Evolutionary conservation across 2,329 filamentous ascomycete genomes (phyloP).

Genomic region (Aureobasidium pullulans): DNA sequence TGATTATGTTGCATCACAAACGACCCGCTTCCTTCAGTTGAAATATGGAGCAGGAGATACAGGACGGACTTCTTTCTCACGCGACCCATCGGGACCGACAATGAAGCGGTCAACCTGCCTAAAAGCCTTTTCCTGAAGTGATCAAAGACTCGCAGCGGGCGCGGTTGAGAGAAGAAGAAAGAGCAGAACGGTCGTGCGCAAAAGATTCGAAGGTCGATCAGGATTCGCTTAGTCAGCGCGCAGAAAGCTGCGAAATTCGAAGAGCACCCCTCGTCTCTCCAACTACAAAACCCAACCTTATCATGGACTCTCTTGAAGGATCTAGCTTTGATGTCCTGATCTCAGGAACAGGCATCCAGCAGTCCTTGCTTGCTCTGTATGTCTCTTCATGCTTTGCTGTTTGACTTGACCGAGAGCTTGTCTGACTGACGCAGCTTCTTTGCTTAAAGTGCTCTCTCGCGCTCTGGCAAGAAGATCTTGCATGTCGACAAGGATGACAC

Average conservation of each 20-base stretch:
- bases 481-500: constrained; percentile 83
- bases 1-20: constrained; percentile 39
- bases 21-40: constrained; percentile 43
- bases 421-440: constrained; percentile 64
- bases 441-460: constrained; percentile 72
- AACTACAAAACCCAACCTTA: not conserved
- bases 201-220: not conserved
- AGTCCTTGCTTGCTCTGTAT: constrained; percentile 49
- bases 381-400: constrained; percentile 21
- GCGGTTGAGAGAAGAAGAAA: constrained; percentile 21
- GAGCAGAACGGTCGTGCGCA: not conserved
- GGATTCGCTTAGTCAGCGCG: constrained; percentile 9
- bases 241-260: not conserved
- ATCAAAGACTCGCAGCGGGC: constrained; percentile 28
- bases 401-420: constrained; percentile 30
- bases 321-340: constrained; percentile 48
- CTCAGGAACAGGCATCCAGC: constrained; percentile 44
- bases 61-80: constrained; percentile 39
- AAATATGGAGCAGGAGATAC: constrained; percentile 45
- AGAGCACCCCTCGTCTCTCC: constrained; percentile 6
- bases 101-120: constrained; percentile 33
- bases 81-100: constrained; percentile 32
- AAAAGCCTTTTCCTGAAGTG: constrained; percentile 4
- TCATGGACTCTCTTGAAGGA: constrained; percentile 44
- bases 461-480: constrained; percentile 83